Percentiles rank a stretch among this genome's conserved stretches.
Conservation (phyloP, 352 stramenopile genomes). For the Globisporangium middletonii region DNA sequence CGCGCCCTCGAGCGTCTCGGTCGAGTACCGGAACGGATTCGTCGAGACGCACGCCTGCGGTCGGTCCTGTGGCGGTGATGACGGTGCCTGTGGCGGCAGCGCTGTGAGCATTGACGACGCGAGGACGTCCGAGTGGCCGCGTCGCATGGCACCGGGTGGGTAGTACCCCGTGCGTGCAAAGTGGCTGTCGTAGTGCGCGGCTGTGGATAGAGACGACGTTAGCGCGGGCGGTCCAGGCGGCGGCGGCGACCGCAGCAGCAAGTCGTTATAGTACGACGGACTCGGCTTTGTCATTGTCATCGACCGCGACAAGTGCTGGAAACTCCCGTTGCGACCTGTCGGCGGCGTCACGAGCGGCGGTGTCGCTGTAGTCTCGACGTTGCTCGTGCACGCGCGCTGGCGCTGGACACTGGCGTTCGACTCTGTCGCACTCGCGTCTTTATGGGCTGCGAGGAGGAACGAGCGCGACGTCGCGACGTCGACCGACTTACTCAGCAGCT, state of each 20-base stretch:
- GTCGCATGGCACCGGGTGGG: slow-evolving; percentile 8
- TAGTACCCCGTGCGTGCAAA: background rate
- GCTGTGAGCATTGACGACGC: slow-evolving; percentile 10
- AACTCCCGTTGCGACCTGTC: slow-evolving; percentile 1
- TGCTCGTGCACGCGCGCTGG: slow-evolving; percentile 1
- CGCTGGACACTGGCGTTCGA: background rate
- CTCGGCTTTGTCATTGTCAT: slow-evolving; percentile 26
- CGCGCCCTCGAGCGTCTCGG: slow-evolving; percentile 22
- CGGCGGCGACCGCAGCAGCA: slow-evolving; percentile 2
- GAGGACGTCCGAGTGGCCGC: slow-evolving; percentile 34
- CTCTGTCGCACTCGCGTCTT: background rate
- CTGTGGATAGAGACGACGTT: background rate
- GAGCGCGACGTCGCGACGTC: background rate
- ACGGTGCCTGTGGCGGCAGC: background rate
- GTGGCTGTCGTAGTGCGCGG: no score
- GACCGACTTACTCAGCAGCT: background rate
- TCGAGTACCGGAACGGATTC: slow-evolving; percentile 51
- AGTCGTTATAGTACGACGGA: slow-evolving; percentile 10
- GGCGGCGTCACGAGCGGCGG: background rate
- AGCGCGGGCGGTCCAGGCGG: background rate
- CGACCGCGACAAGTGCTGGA: slow-evolving; percentile 21
- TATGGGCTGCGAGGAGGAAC: background rate
- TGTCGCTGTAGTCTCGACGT: background rate
- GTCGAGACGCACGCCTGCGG: slow-evolving; percentile 1
- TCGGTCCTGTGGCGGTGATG: background rate